Evolutionary conservation across 768 basidiomycete species (phyloP).

Genomic region (Melanogaster broomeanus): DNA sequence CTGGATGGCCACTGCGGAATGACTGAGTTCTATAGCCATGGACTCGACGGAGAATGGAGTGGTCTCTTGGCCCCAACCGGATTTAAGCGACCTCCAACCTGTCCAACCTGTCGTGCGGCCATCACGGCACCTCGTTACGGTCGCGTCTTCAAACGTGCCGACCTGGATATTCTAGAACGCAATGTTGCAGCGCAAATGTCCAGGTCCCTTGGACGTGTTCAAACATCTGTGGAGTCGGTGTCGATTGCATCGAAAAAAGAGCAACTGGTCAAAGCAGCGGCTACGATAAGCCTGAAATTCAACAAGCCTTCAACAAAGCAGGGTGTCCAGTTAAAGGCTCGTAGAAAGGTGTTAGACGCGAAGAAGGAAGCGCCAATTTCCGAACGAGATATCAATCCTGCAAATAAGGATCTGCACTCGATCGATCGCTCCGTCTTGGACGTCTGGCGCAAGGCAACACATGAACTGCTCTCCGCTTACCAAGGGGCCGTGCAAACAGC

Average conservation of each 20-base stretch:
- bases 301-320: slow-evolving; percentile 7
- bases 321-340: slow-evolving; percentile 7
- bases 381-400: slow-evolving; percentile 29
- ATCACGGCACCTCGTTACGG: slow-evolving; percentile 64
- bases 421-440: slow-evolving; percentile 32
- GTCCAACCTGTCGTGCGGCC: slow-evolving; percentile 61
- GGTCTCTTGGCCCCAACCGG: slow-evolving; percentile 43
- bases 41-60: slow-evolving; percentile 41
- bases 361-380: slow-evolving; percentile 23
- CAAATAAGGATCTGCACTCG: slow-evolving; percentile 22
- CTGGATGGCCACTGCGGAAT: slow-evolving; percentile 62
- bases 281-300: slow-evolving; percentile 15
- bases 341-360: slow-evolving; percentile 12
- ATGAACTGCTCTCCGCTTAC: slow-evolving; percentile 42
- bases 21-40: slow-evolving; percentile 47
- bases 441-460: slow-evolving; percentile 43
- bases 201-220: slow-evolving; percentile 36
- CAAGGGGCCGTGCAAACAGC: slow-evolving; percentile 41
- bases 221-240: slow-evolving; percentile 30
- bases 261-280: slow-evolving; percentile 1
- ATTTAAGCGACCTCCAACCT: slow-evolving; percentile 47
- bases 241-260: slow-evolving; percentile 23
- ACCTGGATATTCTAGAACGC: slow-evolving; percentile 64
- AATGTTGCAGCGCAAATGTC: slow-evolving; percentile 60
- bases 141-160: slow-evolving; percentile 59